Evolutionary conservation across 1,139 yeast species (phyloP).

Genomic region (Saccharomyces hybrid): DNA sequence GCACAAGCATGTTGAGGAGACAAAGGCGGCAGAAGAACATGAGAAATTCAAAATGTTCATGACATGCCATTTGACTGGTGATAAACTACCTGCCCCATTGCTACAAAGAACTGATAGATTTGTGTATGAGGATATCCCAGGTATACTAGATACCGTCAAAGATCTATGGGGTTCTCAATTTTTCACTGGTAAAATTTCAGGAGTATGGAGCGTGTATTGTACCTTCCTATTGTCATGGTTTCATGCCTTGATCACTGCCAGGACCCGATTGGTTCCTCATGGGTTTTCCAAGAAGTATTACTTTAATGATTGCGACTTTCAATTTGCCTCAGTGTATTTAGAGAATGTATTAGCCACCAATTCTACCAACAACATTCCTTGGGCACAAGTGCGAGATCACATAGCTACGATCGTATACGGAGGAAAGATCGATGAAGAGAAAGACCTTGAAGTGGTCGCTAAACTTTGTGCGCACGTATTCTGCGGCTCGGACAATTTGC

Average conservation of each 20-base stretch:
- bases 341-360: constrained; percentile 14
- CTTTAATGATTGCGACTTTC: constrained; percentile 67
- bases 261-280: constrained; percentile 52
- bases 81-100: constrained; percentile 46
- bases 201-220: constrained; percentile 43
- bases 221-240: constrained; percentile 60
- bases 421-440: constrained; percentile 51
- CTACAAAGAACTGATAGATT: constrained; percentile 29
- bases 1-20: constrained; percentile 11
- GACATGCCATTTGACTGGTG: constrained; percentile 14
- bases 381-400: constrained; percentile 47
- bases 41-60: not conserved
- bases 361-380: constrained; percentile 38
- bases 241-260: constrained; percentile 55
- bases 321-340: constrained; percentile 35
- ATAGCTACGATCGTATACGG: constrained; percentile 61
- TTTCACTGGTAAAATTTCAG: constrained; percentile 19
- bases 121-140: constrained; percentile 49
- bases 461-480: constrained; percentile 9
- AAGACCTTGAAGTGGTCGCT: constrained; percentile 35
- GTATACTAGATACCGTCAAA: constrained; percentile 44
- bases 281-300: constrained; percentile 61
- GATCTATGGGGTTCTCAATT: constrained; percentile 32
- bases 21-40: not conserved
- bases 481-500: not conserved